Evolutionary conservation across 495 filamentous ascomycete genomes (phyloP).

Genomic region (Friedmanniomyces simplex): DNA sequence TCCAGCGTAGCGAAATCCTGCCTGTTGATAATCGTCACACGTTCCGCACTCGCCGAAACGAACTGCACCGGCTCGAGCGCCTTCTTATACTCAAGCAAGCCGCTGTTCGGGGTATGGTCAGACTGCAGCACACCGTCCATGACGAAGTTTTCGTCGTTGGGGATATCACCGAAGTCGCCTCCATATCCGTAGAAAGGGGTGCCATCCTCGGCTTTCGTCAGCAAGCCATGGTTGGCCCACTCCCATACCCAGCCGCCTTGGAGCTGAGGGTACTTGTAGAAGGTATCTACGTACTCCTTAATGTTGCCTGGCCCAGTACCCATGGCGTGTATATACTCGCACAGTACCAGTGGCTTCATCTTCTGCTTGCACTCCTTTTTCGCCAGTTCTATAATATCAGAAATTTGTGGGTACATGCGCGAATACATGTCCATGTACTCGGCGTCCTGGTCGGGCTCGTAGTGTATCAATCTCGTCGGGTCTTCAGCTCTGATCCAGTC

Average conservation of each 20-base stretch:
- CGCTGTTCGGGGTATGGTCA: slow-evolving; percentile 49
- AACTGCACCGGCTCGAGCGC: slow-evolving; percentile 46
- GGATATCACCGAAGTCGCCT: slow-evolving; percentile 56
- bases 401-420: slow-evolving; percentile 53
- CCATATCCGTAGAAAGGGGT: slow-evolving; percentile 54
- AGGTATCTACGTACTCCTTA: slow-evolving; percentile 53
- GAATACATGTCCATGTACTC: slow-evolving; percentile 53
- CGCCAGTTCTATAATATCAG: slow-evolving; percentile 40
- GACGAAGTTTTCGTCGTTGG: slow-evolving; percentile 55
- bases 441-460: slow-evolving; percentile 52
- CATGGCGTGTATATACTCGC: slow-evolving; percentile 63
- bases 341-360: slow-evolving; percentile 54
- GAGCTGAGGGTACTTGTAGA: slow-evolving; percentile 44
- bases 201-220: slow-evolving; percentile 41
- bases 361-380: slow-evolving; percentile 31
- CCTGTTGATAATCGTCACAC: slow-evolving; percentile 6
- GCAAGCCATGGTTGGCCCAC: slow-evolving; percentile 61
- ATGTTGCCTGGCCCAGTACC: slow-evolving; percentile 60
- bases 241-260: slow-evolving; percentile 68
- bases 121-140: slow-evolving; percentile 54
- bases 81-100: slow-evolving; percentile 51
- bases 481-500: slow-evolving; percentile 48
- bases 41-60: background rate
- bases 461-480: slow-evolving; percentile 50
- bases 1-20: slow-evolving; percentile 6